These are phyloP conservation scores for Penicillium sp. DNA, from an alignment of 2,329 filamentous ascomycete genomes.

Conservation along the genomic window DNA sequence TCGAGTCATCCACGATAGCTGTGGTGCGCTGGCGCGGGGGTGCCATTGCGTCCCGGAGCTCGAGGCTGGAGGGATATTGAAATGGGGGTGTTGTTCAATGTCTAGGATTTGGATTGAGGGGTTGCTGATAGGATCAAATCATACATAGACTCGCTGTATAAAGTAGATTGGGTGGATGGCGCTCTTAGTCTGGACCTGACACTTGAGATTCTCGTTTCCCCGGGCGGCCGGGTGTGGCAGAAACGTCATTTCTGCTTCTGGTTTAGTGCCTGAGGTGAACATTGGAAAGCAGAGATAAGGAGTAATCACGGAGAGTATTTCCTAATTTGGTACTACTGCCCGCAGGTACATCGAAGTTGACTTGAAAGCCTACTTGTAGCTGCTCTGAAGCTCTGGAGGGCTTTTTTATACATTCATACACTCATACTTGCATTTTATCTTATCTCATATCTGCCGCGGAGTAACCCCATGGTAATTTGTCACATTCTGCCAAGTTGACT, in stretches of 20 bases:
- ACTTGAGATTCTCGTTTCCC: slow-evolving; percentile 10
- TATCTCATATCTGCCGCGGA: not conserved
- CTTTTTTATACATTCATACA: not conserved
- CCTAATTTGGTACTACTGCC: not conserved
- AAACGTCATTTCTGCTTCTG: slow-evolving; percentile 10
- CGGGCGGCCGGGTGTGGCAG: slow-evolving; percentile 9
- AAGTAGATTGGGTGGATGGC: slow-evolving; percentile 4
- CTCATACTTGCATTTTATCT: not conserved
- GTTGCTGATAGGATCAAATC: not conserved
- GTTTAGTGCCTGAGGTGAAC: slow-evolving; percentile 1
- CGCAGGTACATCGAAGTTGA: not conserved
- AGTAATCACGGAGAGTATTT: not conserved
- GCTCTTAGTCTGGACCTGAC: slow-evolving; percentile 2
- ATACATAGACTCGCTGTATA: slow-evolving; percentile 1
- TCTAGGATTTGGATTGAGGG: not conserved
- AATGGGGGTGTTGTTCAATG: slow-evolving; percentile 3
- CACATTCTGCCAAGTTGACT: not conserved
- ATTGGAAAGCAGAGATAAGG: not conserved
- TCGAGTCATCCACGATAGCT: slow-evolving; percentile 45
- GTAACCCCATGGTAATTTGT: not conserved
- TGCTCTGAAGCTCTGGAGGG: not conserved
- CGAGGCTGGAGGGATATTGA: slow-evolving; percentile 6
- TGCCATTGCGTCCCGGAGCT: slow-evolving; percentile 38
- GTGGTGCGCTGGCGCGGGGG: slow-evolving; percentile 47
- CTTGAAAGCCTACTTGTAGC: not conserved